phyloP scores from a whole-genome alignment of 2,329 filamentous ascomycete species.

The Tolypocladium guangdongense region DNA sequence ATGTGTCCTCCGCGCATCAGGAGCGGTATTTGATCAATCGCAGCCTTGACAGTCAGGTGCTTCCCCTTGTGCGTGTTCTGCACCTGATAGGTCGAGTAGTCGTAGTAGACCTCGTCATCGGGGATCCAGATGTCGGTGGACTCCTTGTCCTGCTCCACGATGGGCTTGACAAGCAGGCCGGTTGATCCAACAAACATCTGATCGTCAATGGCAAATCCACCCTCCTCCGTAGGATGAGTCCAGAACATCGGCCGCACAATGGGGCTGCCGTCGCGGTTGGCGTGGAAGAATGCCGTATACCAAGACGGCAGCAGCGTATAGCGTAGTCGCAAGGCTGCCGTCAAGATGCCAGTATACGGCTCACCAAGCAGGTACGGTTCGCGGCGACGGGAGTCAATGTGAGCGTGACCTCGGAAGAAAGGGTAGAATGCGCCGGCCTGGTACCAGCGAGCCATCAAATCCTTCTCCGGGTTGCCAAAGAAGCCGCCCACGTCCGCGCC shows the following conservation, averaged over 20 bases:
- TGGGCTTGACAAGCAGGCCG: constrained; percentile 85
- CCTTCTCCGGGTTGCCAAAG: constrained; percentile 92
- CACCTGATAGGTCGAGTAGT: constrained; percentile 82
- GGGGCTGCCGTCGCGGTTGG: constrained; percentile 70
- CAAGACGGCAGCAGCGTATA: constrained; percentile 85
- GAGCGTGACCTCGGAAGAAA: constrained; percentile 94
- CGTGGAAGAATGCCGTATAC: constrained; percentile 95
- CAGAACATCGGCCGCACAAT: constrained; percentile 91
- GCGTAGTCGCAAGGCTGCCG: constrained; percentile 74
- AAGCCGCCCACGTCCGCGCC: constrained; percentile 96
- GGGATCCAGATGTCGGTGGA: constrained; percentile 76
- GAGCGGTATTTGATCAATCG: constrained; percentile 77
- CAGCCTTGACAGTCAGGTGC: constrained; percentile 58
- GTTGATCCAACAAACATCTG: constrained; percentile 86
- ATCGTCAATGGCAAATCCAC: constrained; percentile 80
- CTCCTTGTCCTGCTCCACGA: constrained; percentile 65
- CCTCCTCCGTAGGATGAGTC: constrained; percentile 76
- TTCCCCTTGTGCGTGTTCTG: constrained; percentile 62
- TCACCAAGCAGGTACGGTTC: constrained; percentile 85
- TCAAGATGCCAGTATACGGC: constrained; percentile 77
- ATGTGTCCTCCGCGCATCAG: constrained; percentile 91
- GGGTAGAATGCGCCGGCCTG: constrained; percentile 95
- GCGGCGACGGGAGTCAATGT: constrained; percentile 88
- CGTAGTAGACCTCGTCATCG: constrained; percentile 82
- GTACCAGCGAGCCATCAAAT: constrained; percentile 89